These are phyloP conservation scores for Podospora pseudopauciseta DNA, from an alignment of 495 filamentous ascomycete genomes.

Conservation along the genomic window DNA sequence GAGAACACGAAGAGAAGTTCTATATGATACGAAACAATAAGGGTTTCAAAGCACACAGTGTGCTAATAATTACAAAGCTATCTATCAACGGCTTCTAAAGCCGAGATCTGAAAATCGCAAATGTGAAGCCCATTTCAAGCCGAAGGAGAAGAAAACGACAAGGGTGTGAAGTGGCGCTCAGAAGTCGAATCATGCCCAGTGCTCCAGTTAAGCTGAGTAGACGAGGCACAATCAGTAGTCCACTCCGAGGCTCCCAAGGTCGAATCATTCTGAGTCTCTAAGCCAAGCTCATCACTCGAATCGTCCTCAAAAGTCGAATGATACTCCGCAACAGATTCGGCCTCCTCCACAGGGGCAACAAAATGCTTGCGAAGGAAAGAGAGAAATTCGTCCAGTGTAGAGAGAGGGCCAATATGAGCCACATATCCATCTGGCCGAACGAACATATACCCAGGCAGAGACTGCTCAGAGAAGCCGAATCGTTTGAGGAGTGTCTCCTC, in stretches of 20 bases:
- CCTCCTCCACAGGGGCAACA: neutral
- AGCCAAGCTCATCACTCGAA: neutral
- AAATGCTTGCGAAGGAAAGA: slow-evolving; percentile 18
- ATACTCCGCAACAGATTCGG: neutral
- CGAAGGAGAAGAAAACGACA: neutral
- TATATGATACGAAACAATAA: no score
- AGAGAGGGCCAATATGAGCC: slow-evolving; percentile 36
- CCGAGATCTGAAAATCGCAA: neutral
- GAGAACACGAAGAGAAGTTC: no score
- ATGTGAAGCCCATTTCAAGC: neutral
- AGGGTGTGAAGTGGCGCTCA: neutral
- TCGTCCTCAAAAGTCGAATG: neutral
- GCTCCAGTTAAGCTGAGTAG: neutral
- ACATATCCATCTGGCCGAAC: slow-evolving; percentile 43
- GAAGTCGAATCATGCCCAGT: neutral
- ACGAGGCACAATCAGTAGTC: neutral
- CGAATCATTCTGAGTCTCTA: no score
- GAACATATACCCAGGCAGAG: slow-evolving; percentile 32
- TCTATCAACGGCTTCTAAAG: neutral
- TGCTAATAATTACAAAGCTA: neutral
- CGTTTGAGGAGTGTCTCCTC: slow-evolving; percentile 17
- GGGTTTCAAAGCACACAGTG: neutral
- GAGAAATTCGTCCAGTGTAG: slow-evolving; percentile 28
- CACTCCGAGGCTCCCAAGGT: no score
- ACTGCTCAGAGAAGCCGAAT: slow-evolving; percentile 32